Conservation (phyloP, 225 moss, liverwort and hornwort genomes). For the Pseudoscleropodium purum region DNA sequence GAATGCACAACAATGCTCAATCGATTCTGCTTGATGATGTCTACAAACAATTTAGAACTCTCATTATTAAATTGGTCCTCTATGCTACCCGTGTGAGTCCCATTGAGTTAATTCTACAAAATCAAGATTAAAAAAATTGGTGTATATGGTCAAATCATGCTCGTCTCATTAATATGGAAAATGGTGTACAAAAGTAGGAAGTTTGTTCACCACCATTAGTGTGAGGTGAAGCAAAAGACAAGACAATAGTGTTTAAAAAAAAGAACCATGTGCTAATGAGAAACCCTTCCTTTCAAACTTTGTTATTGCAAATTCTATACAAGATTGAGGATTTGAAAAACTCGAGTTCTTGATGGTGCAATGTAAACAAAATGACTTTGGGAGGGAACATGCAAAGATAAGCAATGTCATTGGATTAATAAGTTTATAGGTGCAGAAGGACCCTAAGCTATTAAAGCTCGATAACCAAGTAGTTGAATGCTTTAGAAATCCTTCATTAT, state of each 20-base stretch:
- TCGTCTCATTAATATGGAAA: too few species aligned
- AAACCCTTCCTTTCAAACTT: not conserved
- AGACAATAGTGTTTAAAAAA: not conserved
- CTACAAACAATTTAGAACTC: not conserved
- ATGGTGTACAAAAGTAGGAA: not conserved
- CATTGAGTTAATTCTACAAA: not conserved
- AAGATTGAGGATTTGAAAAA: too few species aligned
- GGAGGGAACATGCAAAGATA: fast-evolving
- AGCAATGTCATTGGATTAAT: too few species aligned
- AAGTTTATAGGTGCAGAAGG: not conserved
- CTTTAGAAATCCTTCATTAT: too few species aligned
- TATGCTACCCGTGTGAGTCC: not conserved
- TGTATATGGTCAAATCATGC: too few species aligned
- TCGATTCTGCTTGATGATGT: fast-evolving
- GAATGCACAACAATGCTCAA: too few species aligned
- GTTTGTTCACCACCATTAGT: not conserved
- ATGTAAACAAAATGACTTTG: not conserved
- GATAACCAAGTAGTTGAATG: too few species aligned
- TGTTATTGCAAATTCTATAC: not conserved
- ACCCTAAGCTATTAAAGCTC: too few species aligned
- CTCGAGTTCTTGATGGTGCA: fast-evolving
- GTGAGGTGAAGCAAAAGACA: not conserved
- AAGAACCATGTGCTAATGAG: not conserved
- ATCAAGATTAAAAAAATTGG: not conserved
- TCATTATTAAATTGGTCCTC: fast-evolving